phyloP scores from a whole-genome alignment of 345 rosid species.

The Syzygium jambos region DNA sequence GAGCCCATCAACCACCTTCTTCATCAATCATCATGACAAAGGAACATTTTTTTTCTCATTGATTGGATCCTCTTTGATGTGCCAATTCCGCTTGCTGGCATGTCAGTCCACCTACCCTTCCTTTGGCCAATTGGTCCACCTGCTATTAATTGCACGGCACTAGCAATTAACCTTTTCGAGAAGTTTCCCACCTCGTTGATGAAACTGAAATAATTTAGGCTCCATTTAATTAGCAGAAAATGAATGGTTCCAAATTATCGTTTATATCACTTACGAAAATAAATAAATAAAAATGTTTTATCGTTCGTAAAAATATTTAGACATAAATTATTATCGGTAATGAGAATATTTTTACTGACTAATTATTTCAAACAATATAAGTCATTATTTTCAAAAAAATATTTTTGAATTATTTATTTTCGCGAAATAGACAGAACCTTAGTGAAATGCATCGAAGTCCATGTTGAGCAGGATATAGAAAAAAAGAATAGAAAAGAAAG shows the following conservation, averaged over 20 bases:
- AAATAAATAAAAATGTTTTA: neutral
- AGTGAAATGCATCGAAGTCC: neutral
- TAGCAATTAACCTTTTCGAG: neutral
- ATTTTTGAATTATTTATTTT: neutral
- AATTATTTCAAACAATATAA: neutral
- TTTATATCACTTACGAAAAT: neutral
- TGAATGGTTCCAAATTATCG: neutral
- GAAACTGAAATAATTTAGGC: neutral
- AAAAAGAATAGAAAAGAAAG: no score
- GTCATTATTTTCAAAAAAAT: neutral
- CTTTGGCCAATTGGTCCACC: neutral
- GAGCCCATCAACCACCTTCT: neutral
- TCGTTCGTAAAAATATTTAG: no score
- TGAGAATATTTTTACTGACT: no score
- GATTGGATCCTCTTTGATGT: neutral
- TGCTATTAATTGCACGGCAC: neutral
- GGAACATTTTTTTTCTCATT: neutral
- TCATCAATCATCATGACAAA: neutral
- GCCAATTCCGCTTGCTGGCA: neutral
- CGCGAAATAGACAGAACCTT: rapidly evolving
- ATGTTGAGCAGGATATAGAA: neutral
- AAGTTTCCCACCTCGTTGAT: neutral
- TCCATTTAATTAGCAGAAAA: neutral
- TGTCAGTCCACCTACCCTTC: neutral
- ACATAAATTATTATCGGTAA: no score